Base-by-base conservation (phyloP, 768 basidiomycete genomes). In the Pisolithus microcarpus region DNA sequence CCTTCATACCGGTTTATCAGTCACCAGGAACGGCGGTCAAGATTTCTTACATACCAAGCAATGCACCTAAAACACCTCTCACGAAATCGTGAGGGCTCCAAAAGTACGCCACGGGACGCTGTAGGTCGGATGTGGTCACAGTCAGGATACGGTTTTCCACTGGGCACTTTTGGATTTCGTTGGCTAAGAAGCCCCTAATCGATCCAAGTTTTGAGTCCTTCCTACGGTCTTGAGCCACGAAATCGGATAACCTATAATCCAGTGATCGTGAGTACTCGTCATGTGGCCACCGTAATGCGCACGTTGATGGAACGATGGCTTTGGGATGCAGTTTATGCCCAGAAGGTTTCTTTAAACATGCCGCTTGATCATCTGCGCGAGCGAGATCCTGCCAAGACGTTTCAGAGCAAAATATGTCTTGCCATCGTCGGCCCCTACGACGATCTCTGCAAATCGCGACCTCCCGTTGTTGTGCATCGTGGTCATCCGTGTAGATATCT, bases 1-100 rank as follows among this genome's bases (percentile, higher is more conserved):
- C 61, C 61, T 61, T 48, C 38, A 28, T 56, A 1, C 52, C 44
- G 1, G 11, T 0, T 1, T 7, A 15, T 19, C 49, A 56, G 0
- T 44, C 54, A 9, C 43, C 28, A 7, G 49, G 47, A 6, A 49
- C 6, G 48, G 31, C 26, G 21, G 16, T 34, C 9, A 19, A 23
- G 21, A 7, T 26, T 38, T 5, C 19, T 39, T 30, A 36, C 45
- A 10, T 24, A 60, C 60, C 58, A 11, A 53, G 23, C 1, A 61
- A 18, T 0, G 56, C 51, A 3, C 60, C 60, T 4, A 53, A 38
- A 7, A 57, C 30, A 1, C 54, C 58, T 24, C 50, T 58, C 4
- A 59, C 53, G 38, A 61, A 61, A 16, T 57, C 59, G 21, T 60
- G 53, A 6, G 59, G 28, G 0, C 55, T 48, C 55, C 58, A 56